Conservation (phyloP, 768 basidiomycete genomes). For the Jaapia argillacea region DNA sequence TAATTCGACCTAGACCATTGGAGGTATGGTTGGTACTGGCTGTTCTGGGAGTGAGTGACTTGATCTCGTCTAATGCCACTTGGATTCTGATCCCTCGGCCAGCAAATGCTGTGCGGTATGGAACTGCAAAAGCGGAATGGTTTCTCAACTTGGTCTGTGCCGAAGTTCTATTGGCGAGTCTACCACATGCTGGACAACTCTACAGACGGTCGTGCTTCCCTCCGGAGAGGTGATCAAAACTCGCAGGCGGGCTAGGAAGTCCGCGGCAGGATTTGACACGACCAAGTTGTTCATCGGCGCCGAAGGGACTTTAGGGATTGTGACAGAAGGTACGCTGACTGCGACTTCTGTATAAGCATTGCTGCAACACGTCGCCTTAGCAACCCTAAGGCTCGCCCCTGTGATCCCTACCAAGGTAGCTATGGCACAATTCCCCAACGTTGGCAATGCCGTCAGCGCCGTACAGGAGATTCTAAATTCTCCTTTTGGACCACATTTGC, state of each 20-base stretch:
- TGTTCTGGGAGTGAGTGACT: conserved; percentile 66
- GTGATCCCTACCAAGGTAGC: conserved; percentile 77
- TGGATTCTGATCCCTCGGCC: not conserved
- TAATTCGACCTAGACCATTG: conserved; percentile 46
- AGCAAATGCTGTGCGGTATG: conserved; percentile 82
- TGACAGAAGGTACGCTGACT: conserved; percentile 58
- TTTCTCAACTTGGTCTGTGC: conserved; percentile 64
- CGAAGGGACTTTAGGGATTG: conserved; percentile 82
- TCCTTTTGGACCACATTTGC: conserved; percentile 61
- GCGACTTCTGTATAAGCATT: not conserved
- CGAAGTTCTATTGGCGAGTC: conserved; percentile 12
- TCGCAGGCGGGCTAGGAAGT: conserved; percentile 68
- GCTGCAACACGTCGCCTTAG: conserved; percentile 23
- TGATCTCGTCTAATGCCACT: not conserved
- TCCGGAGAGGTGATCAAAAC: conserved; percentile 85
- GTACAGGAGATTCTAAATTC: conserved; percentile 73
- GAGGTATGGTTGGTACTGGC: conserved; percentile 83
- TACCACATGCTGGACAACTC: conserved; percentile 20
- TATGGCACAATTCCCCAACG: conserved; percentile 78
- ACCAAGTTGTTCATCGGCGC: conserved; percentile 88
- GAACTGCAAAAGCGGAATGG: conserved; percentile 84
- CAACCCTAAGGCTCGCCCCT: conserved; percentile 76
- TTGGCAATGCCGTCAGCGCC: conserved; percentile 67
- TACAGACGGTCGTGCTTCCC: conserved; percentile 75
- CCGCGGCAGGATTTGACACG: conserved; percentile 78